Evolutionary conservation across 345 rosid species (phyloP).

Genomic region (Hibiscus mutabilis): DNA sequence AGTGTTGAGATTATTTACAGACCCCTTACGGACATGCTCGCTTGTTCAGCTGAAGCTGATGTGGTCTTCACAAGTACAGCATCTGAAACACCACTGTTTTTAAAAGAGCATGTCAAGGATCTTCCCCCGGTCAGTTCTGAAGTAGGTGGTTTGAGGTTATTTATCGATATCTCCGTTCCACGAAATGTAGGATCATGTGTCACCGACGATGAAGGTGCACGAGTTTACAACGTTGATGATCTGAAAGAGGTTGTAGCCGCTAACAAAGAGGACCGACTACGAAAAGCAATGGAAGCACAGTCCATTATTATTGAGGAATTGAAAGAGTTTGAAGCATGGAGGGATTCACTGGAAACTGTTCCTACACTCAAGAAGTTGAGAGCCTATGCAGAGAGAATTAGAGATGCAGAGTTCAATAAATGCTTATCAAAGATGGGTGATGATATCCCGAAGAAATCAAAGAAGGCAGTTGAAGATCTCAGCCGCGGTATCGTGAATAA

Average conservation of each 20-base stretch:
- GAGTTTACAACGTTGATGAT: conserved; percentile 85
- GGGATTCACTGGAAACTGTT: conserved; percentile 90
- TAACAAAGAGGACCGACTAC: conserved; percentile 83
- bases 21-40: conserved; percentile 65
- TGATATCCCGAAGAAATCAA: conserved; percentile 74
- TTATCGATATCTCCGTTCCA: conserved; percentile 85
- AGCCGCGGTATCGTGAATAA: conserved; percentile 90
- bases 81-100: conserved; percentile 64
- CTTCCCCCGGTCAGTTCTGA: conserved; percentile 47
- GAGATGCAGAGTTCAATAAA: conserved; percentile 72
- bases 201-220: conserved; percentile 38
- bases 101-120: conserved; percentile 54
- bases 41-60: conserved; percentile 76
- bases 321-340: conserved; percentile 89
- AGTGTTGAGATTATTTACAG: conserved; percentile 59
- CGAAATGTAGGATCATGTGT: conserved; percentile 85
- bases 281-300: conserved; percentile 95
- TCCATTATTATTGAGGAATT: conserved; percentile 70
- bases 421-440: conserved; percentile 93
- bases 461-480: conserved; percentile 77
- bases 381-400: conserved; percentile 88
- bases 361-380: conserved; percentile 93
- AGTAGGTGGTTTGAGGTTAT: conserved; percentile 64
- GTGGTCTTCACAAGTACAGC: conserved; percentile 94
- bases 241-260: conserved; percentile 99